A percentile compares a stretch with the other conserved stretches of the same genome.
Evolutionary conservation across 1,139 yeast genomes (phyloP).

Genomic region (Debaryomycetaceae sp.): DNA sequence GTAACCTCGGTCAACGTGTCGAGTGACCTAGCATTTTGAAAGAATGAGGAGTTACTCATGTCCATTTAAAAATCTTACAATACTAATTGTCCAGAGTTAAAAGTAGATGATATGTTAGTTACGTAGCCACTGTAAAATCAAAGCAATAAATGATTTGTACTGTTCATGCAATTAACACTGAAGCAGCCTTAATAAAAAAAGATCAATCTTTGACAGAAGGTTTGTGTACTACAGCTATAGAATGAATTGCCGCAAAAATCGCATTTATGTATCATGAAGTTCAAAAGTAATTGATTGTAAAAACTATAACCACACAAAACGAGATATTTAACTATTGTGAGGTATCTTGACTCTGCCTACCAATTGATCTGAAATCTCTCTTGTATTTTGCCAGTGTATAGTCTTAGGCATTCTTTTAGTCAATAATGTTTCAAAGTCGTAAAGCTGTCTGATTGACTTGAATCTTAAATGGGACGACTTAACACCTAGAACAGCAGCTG

Average conservation of each 20-base stretch:
- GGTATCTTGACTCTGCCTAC: slow-evolving; percentile 57
- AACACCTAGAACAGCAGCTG: slow-evolving; percentile 87
- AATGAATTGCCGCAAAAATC: not conserved
- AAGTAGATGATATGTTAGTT: too few species aligned
- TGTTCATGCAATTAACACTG: too few species aligned
- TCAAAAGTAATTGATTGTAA: not conserved
- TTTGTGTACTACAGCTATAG: not conserved
- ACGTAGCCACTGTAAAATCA: too few species aligned
- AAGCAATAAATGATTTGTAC: too few species aligned
- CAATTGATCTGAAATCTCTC: slow-evolving; percentile 79
- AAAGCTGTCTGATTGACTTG: slow-evolving; percentile 69
- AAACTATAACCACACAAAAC: too few species aligned
- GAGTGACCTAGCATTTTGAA: not conserved
- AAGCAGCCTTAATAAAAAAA: too few species aligned
- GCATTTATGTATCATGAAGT: not conserved
- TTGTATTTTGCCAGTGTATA: slow-evolving; percentile 74
- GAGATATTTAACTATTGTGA: not conserved
- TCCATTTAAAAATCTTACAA: not conserved
- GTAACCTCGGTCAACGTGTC: not conserved
- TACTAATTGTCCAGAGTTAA: too few species aligned
- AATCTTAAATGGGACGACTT: slow-evolving; percentile 74
- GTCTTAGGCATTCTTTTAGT: slow-evolving; percentile 82
- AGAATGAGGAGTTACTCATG: not conserved
- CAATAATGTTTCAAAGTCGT: slow-evolving; percentile 82
- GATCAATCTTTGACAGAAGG: not conserved